A percentile compares a stretch with the other conserved stretches of the same genome.
phyloP scores from a whole-genome alignment of 208 protist genomes.

The Lotmaria passim region DNA sequence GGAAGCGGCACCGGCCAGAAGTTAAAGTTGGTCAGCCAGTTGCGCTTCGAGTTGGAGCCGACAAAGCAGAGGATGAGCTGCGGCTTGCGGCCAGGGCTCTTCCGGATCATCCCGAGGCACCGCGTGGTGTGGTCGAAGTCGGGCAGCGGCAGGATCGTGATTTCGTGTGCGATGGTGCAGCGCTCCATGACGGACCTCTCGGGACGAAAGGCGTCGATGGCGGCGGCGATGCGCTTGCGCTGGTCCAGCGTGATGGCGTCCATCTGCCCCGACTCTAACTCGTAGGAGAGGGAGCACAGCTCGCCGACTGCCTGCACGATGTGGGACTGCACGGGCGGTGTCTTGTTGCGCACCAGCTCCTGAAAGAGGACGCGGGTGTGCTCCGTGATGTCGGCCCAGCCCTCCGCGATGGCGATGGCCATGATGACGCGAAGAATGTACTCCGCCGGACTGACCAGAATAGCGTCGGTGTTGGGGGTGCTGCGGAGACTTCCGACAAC shows the following conservation, averaged over 20 bases:
- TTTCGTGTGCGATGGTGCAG: constrained; percentile 66
- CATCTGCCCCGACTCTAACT: constrained; percentile 40
- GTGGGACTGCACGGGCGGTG: constrained; percentile 50
- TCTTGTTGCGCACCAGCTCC: constrained; percentile 46
- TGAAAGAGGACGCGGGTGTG: constrained; percentile 49
- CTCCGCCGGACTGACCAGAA: constrained; percentile 52
- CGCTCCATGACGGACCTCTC: constrained; percentile 61
- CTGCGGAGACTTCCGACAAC: not conserved
- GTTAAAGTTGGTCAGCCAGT: constrained; percentile 69
- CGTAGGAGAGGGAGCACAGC: constrained; percentile 64
- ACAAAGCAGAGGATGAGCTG: constrained; percentile 74
- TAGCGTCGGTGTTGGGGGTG: not conserved
- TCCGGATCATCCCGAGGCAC: constrained; percentile 56
- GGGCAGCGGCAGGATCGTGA: constrained; percentile 55
- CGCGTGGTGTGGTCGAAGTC: constrained; percentile 62
- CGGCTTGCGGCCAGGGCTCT: constrained; percentile 51
- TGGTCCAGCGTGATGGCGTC: constrained; percentile 49
- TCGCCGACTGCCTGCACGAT: constrained; percentile 55
- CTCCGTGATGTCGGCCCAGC: constrained; percentile 68
- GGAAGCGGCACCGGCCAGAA: constrained; percentile 44
- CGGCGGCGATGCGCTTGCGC: constrained; percentile 56
- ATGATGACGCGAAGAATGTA: constrained; percentile 56
- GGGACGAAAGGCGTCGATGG: constrained; percentile 66
- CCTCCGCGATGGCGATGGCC: constrained; percentile 54
- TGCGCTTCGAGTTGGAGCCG: constrained; percentile 54